Evolutionary conservation across 176 grass and related monocot species (phyloP).

Genomic region (Aegilops longissima): DNA sequence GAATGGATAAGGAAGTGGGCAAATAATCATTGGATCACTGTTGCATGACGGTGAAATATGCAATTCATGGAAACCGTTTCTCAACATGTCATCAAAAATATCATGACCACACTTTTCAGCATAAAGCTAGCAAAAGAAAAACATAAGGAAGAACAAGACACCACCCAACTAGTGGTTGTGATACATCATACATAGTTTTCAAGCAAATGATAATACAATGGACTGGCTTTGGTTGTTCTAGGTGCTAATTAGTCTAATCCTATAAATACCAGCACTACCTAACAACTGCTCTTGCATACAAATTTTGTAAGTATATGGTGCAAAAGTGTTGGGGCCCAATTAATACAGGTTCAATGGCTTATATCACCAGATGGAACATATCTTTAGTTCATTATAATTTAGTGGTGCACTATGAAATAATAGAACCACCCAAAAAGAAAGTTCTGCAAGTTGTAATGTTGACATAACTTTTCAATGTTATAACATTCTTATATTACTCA

Average conservation of each 20-base stretch:
- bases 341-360: constrained; percentile 24
- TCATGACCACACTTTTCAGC: constrained; percentile 30
- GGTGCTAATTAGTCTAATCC: constrained; percentile 42
- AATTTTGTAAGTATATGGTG: neutral
- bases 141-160: constrained; percentile 1
- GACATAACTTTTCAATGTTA: constrained; percentile 17
- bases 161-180: constrained; percentile 27
- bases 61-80: constrained; percentile 37
- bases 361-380: constrained; percentile 11
- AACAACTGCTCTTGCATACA: constrained; percentile 12
- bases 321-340: constrained; percentile 20
- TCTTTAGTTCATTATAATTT: constrained; percentile 4
- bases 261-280: constrained; percentile 27
- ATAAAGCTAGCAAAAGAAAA: constrained; percentile 23
- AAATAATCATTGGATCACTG: constrained; percentile 42
- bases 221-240: constrained; percentile 42
- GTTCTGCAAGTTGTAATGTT: constrained; percentile 31
- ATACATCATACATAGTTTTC: constrained; percentile 30
- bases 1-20: constrained; percentile 40
- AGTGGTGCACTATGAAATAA: constrained; percentile 38
- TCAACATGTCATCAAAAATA: constrained; percentile 37
- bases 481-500: constrained; percentile 4
- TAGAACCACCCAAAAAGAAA: constrained; percentile 19
- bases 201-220: constrained; percentile 45
- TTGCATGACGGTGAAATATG: constrained; percentile 31